A percentile compares a stretch with the other conserved stretches of the same genome.
These are phyloP conservation scores for Dryas alaskensis DNA, from an alignment of 306 rosid species.

Conservation along the genomic window DNA sequence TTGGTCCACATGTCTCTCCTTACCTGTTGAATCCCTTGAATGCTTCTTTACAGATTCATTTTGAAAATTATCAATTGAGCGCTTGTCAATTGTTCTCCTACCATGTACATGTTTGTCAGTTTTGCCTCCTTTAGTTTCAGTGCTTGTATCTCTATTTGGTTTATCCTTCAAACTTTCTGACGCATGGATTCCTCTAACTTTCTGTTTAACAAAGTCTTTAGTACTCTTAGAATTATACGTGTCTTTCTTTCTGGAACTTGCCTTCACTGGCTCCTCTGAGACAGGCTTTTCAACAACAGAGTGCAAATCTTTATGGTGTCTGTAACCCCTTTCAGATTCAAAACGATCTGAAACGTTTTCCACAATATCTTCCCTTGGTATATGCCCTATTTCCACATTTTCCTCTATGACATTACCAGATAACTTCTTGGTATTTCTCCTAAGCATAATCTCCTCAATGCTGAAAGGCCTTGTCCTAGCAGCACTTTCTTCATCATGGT, in stretches of 20 bases:
- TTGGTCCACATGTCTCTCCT: slow-evolving; percentile 45
- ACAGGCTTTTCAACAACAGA: slow-evolving; percentile 35
- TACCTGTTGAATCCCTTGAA: slow-evolving; percentile 43
- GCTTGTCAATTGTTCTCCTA: slow-evolving; percentile 23
- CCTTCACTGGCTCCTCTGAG: slow-evolving; percentile 37
- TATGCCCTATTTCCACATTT: slow-evolving; percentile 29
- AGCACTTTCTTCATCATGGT: slow-evolving; percentile 60
- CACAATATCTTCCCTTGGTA: slow-evolving; percentile 30
- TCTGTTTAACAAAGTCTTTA: slow-evolving; percentile 36
- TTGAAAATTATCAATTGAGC: slow-evolving; percentile 31
- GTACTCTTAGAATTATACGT: slow-evolving; percentile 31
- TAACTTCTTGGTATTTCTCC: slow-evolving; percentile 56
- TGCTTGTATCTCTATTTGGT: slow-evolving; percentile 3
- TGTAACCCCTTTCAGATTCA: slow-evolving; percentile 38
- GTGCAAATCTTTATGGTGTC: slow-evolving; percentile 31
- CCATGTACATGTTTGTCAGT: slow-evolving; percentile 19
- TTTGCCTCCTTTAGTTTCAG: slow-evolving; percentile 25
- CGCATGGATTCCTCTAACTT: slow-evolving; percentile 33
- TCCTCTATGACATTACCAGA: slow-evolving; percentile 45
- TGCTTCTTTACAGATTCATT: slow-evolving; percentile 49
- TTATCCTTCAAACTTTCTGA: slow-evolving; percentile 36
- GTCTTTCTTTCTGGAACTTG: slow-evolving; percentile 52
- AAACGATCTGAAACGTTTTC: slow-evolving; percentile 37
- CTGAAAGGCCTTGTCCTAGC: slow-evolving; percentile 92
- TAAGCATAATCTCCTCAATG: slow-evolving; percentile 72